A percentile compares a stretch with the other conserved stretches of the same genome.
phyloP scores from a whole-genome alignment of 768 basidiomycete genomes.

The Vararia minispora region DNA sequence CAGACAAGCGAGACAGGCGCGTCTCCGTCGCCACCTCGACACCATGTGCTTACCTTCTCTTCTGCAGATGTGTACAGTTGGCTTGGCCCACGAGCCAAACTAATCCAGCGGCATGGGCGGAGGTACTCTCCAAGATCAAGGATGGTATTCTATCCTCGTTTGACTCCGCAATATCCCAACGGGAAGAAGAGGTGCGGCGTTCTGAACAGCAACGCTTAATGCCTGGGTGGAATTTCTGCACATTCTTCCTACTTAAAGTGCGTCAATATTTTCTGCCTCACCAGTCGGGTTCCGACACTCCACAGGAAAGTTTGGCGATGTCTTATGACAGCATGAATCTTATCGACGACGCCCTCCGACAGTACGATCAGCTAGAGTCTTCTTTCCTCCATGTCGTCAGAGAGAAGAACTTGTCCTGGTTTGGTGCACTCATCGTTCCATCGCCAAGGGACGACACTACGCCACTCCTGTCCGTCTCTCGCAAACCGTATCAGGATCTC shows the following conservation, averaged over 20 bases:
- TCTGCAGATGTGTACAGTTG: constrained; percentile 66
- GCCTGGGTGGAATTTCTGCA: constrained; percentile 99
- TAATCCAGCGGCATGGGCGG: constrained; percentile 78
- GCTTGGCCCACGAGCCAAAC: constrained; percentile 62
- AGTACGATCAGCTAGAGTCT: constrained; percentile 87
- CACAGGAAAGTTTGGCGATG: constrained; percentile 83
- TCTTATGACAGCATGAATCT: constrained; percentile 89
- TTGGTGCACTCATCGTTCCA: constrained; percentile 72
- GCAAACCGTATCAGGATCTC: constrained; percentile 83
- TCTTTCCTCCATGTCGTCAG: constrained; percentile 64
- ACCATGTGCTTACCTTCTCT: constrained; percentile 6
- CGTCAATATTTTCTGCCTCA: constrained; percentile 11
- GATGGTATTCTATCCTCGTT: constrained; percentile 82
- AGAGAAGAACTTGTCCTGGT: constrained; percentile 87
- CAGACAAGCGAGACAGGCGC: constrained; percentile 78
- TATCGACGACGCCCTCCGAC: constrained; percentile 77
- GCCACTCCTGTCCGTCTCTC: constrained; percentile 64
- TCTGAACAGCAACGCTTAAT: constrained; percentile 84
- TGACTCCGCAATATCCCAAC: constrained; percentile 60
- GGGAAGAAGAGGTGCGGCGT: constrained; percentile 85
- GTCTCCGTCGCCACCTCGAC: constrained; percentile 4
- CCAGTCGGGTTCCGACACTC: too few species aligned
- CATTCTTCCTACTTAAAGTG: constrained; percentile 93
- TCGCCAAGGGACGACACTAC: constrained; percentile 63
- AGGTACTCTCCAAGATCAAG: constrained; percentile 80